These are phyloP conservation scores for Mortierella antarctica DNA, from an alignment of 192 early-diverging fungal genomes.

Conservation along the genomic window DNA sequence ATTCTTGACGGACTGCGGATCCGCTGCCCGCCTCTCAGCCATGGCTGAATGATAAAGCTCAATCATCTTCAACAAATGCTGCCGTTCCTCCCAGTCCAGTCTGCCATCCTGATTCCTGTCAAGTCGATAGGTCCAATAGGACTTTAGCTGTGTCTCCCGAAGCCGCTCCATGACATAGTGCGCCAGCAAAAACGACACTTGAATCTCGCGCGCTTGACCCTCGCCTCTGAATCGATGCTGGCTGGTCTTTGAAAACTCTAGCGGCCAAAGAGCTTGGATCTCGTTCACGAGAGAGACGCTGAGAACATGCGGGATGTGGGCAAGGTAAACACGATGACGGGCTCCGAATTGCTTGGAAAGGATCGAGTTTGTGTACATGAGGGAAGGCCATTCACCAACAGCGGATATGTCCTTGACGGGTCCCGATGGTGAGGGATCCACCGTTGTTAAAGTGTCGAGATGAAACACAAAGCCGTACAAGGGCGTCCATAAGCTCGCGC, in stretches of 20 bases:
- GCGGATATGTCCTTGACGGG: neutral
- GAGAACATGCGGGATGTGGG: conserved; percentile 45
- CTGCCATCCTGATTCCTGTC: conserved; percentile 46
- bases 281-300: conserved; percentile 38
- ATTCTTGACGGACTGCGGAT: neutral
- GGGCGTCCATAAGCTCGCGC: conserved; percentile 51
- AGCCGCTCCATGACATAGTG: conserved; percentile 58
- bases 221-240: conserved; percentile 56
- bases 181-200: conserved; percentile 45
- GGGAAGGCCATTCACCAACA: conserved; percentile 37
- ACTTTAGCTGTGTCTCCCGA: conserved; percentile 49
- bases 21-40: neutral
- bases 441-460: conserved; percentile 2
- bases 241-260: conserved; percentile 40
- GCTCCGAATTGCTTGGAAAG: conserved; percentile 53
- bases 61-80: conserved; percentile 16
- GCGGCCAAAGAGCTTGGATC: conserved; percentile 44
- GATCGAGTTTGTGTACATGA: conserved; percentile 50
- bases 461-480: conserved; percentile 55
- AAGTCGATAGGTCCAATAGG: conserved; percentile 43
- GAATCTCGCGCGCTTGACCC: conserved; percentile 26
- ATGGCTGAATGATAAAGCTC: neutral
- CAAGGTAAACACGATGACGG: conserved; percentile 43
- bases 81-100: conserved; percentile 45
- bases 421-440: neutral